phyloP scores from a whole-genome alignment of 345 rosid genomes.

The Moricandia arvensis region DNA sequence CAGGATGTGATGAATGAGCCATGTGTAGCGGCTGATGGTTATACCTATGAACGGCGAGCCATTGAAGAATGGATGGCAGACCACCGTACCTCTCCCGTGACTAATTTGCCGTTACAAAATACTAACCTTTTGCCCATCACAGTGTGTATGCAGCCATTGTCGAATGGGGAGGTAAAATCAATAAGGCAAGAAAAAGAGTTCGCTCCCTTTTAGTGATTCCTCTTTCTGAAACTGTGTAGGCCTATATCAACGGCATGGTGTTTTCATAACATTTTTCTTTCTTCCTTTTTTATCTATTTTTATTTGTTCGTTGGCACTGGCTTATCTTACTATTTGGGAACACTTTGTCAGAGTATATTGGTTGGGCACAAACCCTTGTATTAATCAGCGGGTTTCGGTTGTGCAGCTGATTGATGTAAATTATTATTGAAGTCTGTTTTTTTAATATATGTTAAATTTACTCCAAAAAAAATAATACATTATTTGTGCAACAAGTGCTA shows the following conservation, averaged over 20 bases:
- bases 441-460: no score
- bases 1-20: slow-evolving; percentile 76
- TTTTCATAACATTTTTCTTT: neutral
- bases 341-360: no score
- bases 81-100: slow-evolving; percentile 62
- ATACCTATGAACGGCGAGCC: slow-evolving; percentile 67
- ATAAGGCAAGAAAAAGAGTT: neutral
- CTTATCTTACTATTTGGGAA: no score
- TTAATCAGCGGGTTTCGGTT: no score
- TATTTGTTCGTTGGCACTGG: neutral
- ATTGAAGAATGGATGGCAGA: slow-evolving; percentile 68
- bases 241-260: neutral
- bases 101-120: slow-evolving; percentile 46
- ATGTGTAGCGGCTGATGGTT: slow-evolving; percentile 87
- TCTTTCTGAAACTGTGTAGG: slow-evolving; percentile 1
- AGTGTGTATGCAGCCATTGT: slow-evolving; percentile 60
- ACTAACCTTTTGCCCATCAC: slow-evolving; percentile 63
- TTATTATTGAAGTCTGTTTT: no score
- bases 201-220: neutral
- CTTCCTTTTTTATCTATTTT: neutral
- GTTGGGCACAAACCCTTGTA: no score
- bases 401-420: no score
- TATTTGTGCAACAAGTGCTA: no score
- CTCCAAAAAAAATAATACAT: no score
- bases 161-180: slow-evolving; percentile 59